Evolutionary conservation across 2,329 filamentous ascomycete genomes (phyloP).

Genomic region (Mollisia scopiformis): DNA sequence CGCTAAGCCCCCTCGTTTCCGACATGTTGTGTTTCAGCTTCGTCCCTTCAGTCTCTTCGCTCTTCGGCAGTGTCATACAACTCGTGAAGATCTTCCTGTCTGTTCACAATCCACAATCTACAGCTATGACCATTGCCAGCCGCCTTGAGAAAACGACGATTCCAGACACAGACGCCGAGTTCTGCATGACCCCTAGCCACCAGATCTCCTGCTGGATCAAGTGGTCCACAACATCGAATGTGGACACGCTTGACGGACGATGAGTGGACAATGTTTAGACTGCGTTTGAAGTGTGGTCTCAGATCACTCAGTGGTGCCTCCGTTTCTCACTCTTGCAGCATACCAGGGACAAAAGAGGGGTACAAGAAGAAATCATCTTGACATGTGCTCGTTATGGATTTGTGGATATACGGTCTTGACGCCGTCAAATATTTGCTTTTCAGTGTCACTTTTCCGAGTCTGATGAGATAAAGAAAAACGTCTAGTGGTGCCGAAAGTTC

Average conservation of each 20-base stretch:
- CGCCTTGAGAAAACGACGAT: neutral
- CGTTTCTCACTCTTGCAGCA: neutral
- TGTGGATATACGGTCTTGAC: neutral
- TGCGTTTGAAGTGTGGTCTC: slow-evolving; percentile 4
- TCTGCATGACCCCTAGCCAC: neutral
- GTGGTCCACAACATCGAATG: neutral
- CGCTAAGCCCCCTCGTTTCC: too few species aligned
- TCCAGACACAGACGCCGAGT: neutral
- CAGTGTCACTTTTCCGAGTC: neutral
- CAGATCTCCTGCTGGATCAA: neutral
- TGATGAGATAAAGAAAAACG: neutral
- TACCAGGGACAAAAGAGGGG: neutral
- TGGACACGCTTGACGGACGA: too few species aligned
- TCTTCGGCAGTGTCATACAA: too few species aligned
- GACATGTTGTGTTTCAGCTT: too few species aligned
- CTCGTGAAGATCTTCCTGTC: neutral
- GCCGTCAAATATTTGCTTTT: neutral
- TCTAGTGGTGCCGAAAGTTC: neutral
- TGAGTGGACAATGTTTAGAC: slow-evolving; percentile 1
- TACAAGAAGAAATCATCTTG: too few species aligned
- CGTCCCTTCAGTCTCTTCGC: too few species aligned
- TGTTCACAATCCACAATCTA: too few species aligned
- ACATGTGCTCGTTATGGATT: neutral
- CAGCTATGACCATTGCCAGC: too few species aligned
- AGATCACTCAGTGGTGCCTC: neutral